Base-by-base conservation (phyloP, 305 asterid species). In the Ajuga reptans region DNA sequence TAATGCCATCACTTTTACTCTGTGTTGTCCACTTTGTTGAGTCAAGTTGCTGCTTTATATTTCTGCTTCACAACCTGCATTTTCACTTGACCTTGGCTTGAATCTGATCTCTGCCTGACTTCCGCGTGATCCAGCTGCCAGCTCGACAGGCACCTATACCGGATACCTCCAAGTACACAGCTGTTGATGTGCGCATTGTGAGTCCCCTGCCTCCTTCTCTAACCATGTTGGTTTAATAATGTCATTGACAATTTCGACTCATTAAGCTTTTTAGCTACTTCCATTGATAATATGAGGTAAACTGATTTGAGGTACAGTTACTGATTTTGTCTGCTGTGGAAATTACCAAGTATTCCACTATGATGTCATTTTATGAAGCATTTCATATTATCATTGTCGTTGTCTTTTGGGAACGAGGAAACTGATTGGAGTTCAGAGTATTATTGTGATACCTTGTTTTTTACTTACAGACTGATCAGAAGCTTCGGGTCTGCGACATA, bases 111-210 rank as follows among this genome's bases (percentile, higher is more conserved):
- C 43, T 58, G 16, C 61, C 29, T 49, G 21, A 12, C 34, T 54
- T 16, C 74, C 39, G 42, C 70, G 46, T 65, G 41, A 43, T 64
- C 72, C 78, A 87, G 95, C 79, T 90, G 55, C 96, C 95, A 68
- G 76, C 85, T n/a, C 86, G 93, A 52, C 92, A 75, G 79, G 96
- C 86, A 58, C 84, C 91, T 74, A 71, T 66, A 62, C 51, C 16
- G 37, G 95, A 87, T 82, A 76, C 91, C 66, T 55, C 92, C 45
- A 90, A 86, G 86, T 90, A 90, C 82, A 89, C 95, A 52, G 93
- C 96, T 60, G 95, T 87, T 31, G 96, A 90, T 86, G 95, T 90
- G 78, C 86, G 95, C 72, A 87, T 90, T 83, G 96, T 90, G 74
- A 84, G 96, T 83, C 60, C 31, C 39, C 53, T 61, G 39, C 53